phyloP scores from a whole-genome alignment of 1,284 basidiomycete genomes.

The Rhizopogon parksii region DNA sequence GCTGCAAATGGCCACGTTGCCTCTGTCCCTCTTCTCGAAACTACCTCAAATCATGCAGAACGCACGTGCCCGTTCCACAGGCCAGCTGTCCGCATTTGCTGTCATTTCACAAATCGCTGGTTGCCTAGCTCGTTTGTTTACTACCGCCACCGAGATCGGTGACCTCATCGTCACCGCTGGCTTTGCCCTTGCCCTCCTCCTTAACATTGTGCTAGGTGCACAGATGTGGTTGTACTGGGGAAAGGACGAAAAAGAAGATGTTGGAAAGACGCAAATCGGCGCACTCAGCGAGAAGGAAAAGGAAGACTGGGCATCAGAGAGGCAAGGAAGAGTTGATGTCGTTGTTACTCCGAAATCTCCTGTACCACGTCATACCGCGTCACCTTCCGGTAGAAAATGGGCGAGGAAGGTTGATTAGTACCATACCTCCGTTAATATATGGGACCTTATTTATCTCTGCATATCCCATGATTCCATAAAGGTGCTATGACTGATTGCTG shows the following conservation, averaged over 20 bases:
- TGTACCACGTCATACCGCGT: conserved; percentile 32
- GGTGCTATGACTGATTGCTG: not conserved
- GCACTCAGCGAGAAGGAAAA: conserved; percentile 23
- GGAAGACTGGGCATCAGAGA: conserved; percentile 23
- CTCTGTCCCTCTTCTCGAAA: conserved; percentile 81
- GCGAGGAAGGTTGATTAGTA: conserved; percentile 60
- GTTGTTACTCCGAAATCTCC: conserved; percentile 34
- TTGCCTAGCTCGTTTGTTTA: conserved; percentile 85
- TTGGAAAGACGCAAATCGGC: conserved; percentile 17
- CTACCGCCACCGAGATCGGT: conserved; percentile 79
- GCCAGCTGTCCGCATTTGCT: conserved; percentile 86
- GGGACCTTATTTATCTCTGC: conserved; percentile 8
- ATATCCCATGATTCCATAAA: conserved; percentile 1
- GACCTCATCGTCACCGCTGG: conserved; percentile 75
- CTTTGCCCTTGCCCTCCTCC: conserved; percentile 69
- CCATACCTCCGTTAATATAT: not conserved
- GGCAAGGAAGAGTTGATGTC: conserved; percentile 35
- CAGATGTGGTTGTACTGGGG: conserved; percentile 86
- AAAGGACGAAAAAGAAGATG: conserved; percentile 38
- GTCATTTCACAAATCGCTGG: conserved; percentile 79
- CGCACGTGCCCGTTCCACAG: conserved; percentile 66
- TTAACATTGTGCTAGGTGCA: conserved; percentile 73
- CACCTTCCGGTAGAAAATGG: conserved; percentile 55
- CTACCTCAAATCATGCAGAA: conserved; percentile 84
- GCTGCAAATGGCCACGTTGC: conserved; percentile 75